A percentile compares a stretch with the other conserved stretches of the same genome.
phyloP scores from a whole-genome alignment of 1,284 basidiomycete species.

The Cutaneotrichosporon sp. region DNA sequence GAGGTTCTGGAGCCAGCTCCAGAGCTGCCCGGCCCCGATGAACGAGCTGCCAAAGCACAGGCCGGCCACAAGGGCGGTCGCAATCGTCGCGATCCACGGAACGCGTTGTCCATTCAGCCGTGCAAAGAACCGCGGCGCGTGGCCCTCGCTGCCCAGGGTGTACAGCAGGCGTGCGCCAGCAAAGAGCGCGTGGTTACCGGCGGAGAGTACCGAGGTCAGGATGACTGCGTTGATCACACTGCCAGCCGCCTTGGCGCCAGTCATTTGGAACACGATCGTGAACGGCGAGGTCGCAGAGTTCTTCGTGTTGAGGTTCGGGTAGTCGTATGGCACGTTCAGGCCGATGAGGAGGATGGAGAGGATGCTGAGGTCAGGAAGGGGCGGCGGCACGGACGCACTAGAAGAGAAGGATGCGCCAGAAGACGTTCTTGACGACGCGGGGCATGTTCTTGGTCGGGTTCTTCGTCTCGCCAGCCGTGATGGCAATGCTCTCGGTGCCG shows the following conservation, averaged over 20 bases:
- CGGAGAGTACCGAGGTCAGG: constrained; percentile 55
- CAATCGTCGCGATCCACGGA: constrained; percentile 63
- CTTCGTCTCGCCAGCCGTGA: constrained; percentile 53
- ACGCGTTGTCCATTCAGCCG: constrained; percentile 69
- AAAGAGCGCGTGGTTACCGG: constrained; percentile 61
- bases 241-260: constrained; percentile 73
- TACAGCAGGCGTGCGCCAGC: constrained; percentile 60
- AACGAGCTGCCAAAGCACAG: constrained; percentile 60
- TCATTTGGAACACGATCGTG: constrained; percentile 67
- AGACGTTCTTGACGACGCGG: constrained; percentile 73
- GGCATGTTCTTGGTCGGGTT: constrained; percentile 74
- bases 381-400: constrained; percentile 53
- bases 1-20: constrained; percentile 25
- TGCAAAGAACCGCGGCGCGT: constrained; percentile 61
- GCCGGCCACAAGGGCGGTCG: constrained; percentile 51
- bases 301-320: constrained; percentile 61
- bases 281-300: constrained; percentile 75
- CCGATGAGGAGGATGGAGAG: constrained; percentile 65
- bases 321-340: constrained; percentile 70
- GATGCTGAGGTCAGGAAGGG: constrained; percentile 50
- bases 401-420: constrained; percentile 69
- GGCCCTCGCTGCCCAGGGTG: constrained; percentile 56
- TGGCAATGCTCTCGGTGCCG: constrained; percentile 51
- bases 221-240: constrained; percentile 69
- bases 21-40: constrained; percentile 53